These are phyloP conservation scores for Monosporascus sp. DNA, from an alignment of 2,329 filamentous ascomycete species.

Conservation along the genomic window DNA sequence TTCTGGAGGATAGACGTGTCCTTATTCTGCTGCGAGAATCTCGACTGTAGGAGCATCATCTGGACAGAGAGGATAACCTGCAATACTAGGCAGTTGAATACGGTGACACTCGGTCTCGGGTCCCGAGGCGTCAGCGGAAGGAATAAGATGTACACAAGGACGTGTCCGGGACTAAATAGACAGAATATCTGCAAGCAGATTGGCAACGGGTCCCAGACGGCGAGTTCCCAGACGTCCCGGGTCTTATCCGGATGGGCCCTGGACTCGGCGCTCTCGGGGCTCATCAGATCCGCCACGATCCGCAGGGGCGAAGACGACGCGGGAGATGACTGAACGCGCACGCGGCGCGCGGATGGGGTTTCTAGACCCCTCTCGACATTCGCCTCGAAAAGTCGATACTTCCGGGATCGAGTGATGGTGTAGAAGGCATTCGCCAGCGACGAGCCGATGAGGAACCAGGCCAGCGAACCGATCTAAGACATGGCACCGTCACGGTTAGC, in stretches of 20 bases:
- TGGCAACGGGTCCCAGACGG: conserved; percentile 88
- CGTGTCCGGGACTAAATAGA: conserved; percentile 87
- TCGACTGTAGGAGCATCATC: conserved; percentile 65
- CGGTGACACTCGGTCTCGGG: conserved; percentile 75
- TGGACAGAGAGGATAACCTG: conserved; percentile 71
- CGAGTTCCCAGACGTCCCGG: conserved; percentile 90
- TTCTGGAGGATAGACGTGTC: conserved; percentile 81
- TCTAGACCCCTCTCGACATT: conserved; percentile 69
- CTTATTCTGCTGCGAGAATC: conserved; percentile 78
- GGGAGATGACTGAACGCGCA: conserved; percentile 81
- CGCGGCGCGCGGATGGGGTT: conserved; percentile 82
- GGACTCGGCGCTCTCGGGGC: conserved; percentile 67
- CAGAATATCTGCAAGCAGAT: conserved; percentile 78
- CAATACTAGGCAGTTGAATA: conserved; percentile 76
- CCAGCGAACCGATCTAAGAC: conserved; percentile 58
- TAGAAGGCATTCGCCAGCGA: conserved; percentile 75
- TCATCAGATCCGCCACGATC: conserved; percentile 63
- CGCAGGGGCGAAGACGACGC: conserved; percentile 71
- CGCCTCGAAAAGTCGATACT: conserved; percentile 88
- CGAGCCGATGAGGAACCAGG: conserved; percentile 61
- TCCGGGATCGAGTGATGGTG: conserved; percentile 73
- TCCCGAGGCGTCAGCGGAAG: conserved; percentile 73
- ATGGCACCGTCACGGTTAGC: conserved; percentile 8
- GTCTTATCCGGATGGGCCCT: conserved; percentile 77
- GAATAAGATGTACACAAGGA: conserved; percentile 85